phyloP scores from a whole-genome alignment of 2,329 filamentous ascomycete species.

The Monilinia vaccinii-corymbosi region DNA sequence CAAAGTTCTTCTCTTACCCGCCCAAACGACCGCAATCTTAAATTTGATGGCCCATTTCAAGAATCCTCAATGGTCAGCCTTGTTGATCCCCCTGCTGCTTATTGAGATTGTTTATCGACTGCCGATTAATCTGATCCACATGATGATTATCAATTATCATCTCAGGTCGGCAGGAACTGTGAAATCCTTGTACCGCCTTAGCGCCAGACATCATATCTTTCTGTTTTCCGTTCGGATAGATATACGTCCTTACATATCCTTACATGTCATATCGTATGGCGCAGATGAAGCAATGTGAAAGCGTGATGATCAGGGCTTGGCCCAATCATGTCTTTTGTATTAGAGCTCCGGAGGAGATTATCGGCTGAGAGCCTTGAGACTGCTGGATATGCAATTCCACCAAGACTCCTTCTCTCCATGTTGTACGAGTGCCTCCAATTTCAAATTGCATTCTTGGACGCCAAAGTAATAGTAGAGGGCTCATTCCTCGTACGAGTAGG shows the following conservation, averaged over 20 bases:
- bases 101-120: conserved; percentile 10
- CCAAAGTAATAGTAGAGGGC: conserved; percentile 3
- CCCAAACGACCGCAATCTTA: conserved; percentile 5
- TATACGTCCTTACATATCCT: not conserved
- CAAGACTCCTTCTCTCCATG: not conserved
- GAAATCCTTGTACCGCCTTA: conserved; percentile 4
- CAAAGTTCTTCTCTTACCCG: too few relatives aligned
- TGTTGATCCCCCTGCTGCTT: not conserved
- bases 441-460: conserved; percentile 22
- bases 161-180: not conserved
- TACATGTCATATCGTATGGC: conserved; percentile 2
- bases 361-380: not conserved
- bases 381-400: not conserved
- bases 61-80: conserved; percentile 9
- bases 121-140: conserved; percentile 6
- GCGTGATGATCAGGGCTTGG: not conserved
- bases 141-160: not conserved
- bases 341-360: too few relatives aligned
- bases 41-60: not conserved
- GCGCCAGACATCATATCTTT: not conserved
- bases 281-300: not conserved
- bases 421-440: conserved; percentile 11
- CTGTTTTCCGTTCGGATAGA: conserved; percentile 2
- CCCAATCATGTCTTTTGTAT: too few relatives aligned
- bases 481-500: conserved; percentile 23